These are phyloP conservation scores for Coriaria nepalensis DNA, from an alignment of 306 rosid genomes.

Conservation along the genomic window DNA sequence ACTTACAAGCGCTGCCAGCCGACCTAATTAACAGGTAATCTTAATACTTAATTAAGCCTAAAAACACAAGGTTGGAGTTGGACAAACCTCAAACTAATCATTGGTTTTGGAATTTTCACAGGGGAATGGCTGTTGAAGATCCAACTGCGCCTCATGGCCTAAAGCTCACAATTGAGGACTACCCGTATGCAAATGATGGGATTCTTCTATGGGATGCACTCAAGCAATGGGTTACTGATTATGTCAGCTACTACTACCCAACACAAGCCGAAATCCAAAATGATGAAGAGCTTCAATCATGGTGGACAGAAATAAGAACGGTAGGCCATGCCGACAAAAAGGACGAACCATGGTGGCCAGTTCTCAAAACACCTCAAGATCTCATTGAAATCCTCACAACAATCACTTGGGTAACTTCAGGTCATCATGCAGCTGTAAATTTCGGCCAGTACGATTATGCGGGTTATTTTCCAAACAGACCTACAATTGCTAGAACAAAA, in stretches of 20 bases:
- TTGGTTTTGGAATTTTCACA: slow-evolving; percentile 1
- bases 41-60: neutral
- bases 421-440: slow-evolving; percentile 73
- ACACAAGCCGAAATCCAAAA: slow-evolving; percentile 19
- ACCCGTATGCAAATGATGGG: slow-evolving; percentile 71
- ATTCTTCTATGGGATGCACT: slow-evolving; percentile 51
- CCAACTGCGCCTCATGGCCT: slow-evolving; percentile 58
- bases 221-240: slow-evolving; percentile 52
- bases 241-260: slow-evolving; percentile 44
- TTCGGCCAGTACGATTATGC: slow-evolving; percentile 55
- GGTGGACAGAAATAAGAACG: slow-evolving; percentile 69
- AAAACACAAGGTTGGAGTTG: too few relatives aligned
- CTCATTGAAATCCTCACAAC: slow-evolving; percentile 35
- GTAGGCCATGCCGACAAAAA: slow-evolving; percentile 62
- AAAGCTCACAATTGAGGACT: slow-evolving; percentile 48
- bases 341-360: slow-evolving; percentile 82
- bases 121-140: slow-evolving; percentile 69
- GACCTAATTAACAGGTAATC: slow-evolving; percentile 59
- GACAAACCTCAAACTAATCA: too few relatives aligned
- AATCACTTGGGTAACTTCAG: slow-evolving; percentile 59
- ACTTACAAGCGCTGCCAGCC: slow-evolving; percentile 51
- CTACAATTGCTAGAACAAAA: slow-evolving; percentile 48
- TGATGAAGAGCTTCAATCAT: slow-evolving; percentile 66
- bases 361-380: slow-evolving; percentile 35
- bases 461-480: slow-evolving; percentile 63